These are phyloP conservation scores for Aspergillus candidus DNA, from an alignment of 2,329 filamentous ascomycete species.

Conservation along the genomic window DNA sequence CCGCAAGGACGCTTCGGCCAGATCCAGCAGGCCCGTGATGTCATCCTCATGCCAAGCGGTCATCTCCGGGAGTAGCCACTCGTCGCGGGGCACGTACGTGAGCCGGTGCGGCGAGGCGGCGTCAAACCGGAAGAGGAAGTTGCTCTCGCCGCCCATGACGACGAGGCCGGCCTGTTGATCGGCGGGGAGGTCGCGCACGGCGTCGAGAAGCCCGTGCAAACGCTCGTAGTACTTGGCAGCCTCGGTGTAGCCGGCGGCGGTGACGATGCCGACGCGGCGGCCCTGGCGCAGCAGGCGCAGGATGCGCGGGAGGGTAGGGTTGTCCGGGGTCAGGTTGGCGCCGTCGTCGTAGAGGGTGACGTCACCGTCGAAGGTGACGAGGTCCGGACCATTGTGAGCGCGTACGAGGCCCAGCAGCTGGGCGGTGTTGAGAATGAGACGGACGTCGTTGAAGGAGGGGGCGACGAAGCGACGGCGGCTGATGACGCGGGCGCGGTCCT, in stretches of 20 bases:
- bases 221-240: slow-evolving; percentile 77
- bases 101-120: slow-evolving; percentile 60
- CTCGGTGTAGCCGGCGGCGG: slow-evolving; percentile 89
- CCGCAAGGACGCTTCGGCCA: slow-evolving; percentile 75
- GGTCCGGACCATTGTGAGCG: slow-evolving; percentile 59
- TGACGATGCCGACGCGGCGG: slow-evolving; percentile 89
- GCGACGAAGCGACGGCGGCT: slow-evolving; percentile 88
- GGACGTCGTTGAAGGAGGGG: slow-evolving; percentile 94
- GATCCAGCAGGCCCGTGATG: slow-evolving; percentile 75
- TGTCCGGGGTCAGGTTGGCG: slow-evolving; percentile 65
- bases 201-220: slow-evolving; percentile 78
- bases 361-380: slow-evolving; percentile 96
- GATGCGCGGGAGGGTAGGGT: slow-evolving; percentile 66
- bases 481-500: slow-evolving; percentile 80
- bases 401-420: slow-evolving; percentile 87
- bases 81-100: slow-evolving; percentile 51
- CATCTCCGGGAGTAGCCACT: slow-evolving; percentile 58
- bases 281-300: slow-evolving; percentile 67
- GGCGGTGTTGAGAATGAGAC: slow-evolving; percentile 87
- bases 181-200: slow-evolving; percentile 61
- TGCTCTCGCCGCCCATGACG: slow-evolving; percentile 92
- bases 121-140: slow-evolving; percentile 84
- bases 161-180: slow-evolving; percentile 71
- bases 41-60: slow-evolving; percentile 52
- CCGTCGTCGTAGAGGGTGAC: slow-evolving; percentile 94